Evolutionary conservation across 805 yeast genomes (phyloP), one percentile per base, ranked within the genome.

Genomic region (Myxozyma udenii): DNA sequence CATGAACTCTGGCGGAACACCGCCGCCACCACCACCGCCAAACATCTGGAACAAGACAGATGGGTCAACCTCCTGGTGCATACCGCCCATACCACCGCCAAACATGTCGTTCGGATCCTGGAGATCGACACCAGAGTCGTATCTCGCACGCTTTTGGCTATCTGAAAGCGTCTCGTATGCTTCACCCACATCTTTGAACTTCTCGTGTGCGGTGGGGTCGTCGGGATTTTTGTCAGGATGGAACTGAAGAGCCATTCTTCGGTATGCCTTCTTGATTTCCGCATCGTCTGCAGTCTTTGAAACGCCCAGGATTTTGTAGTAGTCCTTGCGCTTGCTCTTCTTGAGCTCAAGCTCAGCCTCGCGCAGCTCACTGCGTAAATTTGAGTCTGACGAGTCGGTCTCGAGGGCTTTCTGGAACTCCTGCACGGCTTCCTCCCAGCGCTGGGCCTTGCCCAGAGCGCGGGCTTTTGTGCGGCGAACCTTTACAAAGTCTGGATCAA

Each of bases 131-230:
- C 85, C 91, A 55, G 84, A 81, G 71, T 93, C 98, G 66, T 89
- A 91, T 3, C 85, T 65, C 21, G 84, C 86, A 73, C 97, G 85
- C 76, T 90, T 91, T 66, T 90, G 86, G 18, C 84, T 77, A 68
- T 90, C 97, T 9, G 87, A 78, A 56, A 91, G 76, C 14, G 88
- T 75, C 71, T 91, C 98, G 68, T 91, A 81, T 9, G 98, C 97
- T 51, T 79, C 79, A 21, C 95, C 82, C 63, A 88, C 79, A 69
- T 89, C 97, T 73, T 91, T 93, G 72, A 91, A 91, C 74, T 88
- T 91, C 67, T 93, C 98, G 50, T 95, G 95, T 23, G 96, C 97
- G 14, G 80, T 71, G 51, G 81, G 81, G 65, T 86, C 86, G 69
- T 90, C 98, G 18, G 64, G 69, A 66, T 87, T 84, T 71, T 88